Conservation (phyloP, 345 rosid genomes). For the Dipteronia dyeriana region DNA sequence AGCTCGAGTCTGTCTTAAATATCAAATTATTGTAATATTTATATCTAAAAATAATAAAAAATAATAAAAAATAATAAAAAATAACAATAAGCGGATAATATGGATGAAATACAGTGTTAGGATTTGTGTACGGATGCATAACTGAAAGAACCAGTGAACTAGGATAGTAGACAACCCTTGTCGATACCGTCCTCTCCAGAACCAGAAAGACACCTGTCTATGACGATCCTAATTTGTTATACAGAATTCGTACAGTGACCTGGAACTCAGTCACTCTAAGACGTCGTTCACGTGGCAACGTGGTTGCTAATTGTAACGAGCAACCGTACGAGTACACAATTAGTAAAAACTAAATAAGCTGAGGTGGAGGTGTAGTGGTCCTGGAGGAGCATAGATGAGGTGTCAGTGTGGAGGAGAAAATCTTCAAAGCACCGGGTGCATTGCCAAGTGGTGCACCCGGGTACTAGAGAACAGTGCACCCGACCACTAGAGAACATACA, state of each 20-base stretch:
- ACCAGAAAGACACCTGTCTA: constrained; percentile 18
- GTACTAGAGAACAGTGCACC: too few relatives aligned
- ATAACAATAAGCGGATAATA: neutral
- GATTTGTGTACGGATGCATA: neutral
- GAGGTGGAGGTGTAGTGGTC: constrained; percentile 9
- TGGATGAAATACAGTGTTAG: neutral
- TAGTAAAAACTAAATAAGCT: neutral
- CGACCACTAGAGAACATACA: too few relatives aligned
- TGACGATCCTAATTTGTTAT: neutral
- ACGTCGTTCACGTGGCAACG: constrained; percentile 16
- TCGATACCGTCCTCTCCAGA: neutral
- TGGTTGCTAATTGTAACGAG: neutral
- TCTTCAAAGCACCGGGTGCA: too few relatives aligned
- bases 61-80: too few relatives aligned
- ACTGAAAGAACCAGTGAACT: constrained; percentile 7
- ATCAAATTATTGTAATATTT: too few relatives aligned
- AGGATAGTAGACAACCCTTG: neutral
- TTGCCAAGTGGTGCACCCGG: too few relatives aligned
- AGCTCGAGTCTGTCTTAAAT: too few relatives aligned
- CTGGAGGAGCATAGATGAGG: neutral
- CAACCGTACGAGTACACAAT: neutral
- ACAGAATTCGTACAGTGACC: neutral
- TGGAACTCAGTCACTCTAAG: neutral
- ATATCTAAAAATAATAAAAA: too few relatives aligned
- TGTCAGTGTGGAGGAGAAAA: constrained; percentile 17